These are phyloP conservation scores for Wickerhamiella sorbophila DNA, from an alignment of 805 yeast species.

Conservation along the genomic window DNA sequence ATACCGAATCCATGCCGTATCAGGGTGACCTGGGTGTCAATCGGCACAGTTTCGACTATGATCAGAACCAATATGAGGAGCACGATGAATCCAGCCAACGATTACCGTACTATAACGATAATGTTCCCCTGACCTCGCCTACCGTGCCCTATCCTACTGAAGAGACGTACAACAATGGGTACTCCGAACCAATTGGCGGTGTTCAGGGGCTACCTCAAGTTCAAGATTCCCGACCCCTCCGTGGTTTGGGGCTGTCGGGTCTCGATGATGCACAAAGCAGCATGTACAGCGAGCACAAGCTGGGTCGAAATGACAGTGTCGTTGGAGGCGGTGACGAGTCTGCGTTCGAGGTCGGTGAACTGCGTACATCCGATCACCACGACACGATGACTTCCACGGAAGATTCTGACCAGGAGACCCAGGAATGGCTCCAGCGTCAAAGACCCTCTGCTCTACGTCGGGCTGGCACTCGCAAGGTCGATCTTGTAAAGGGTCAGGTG, in stretches of 20 bases:
- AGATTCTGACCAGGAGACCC: neutral
- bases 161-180: neutral
- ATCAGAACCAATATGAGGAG: neutral
- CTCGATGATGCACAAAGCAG: neutral
- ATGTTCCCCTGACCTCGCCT: neutral
- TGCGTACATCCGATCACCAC: neutral
- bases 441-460: slow-evolving; percentile 20
- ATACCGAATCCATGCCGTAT: neutral
- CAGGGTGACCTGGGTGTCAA: neutral
- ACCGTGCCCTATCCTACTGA: neutral
- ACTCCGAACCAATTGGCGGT: neutral
- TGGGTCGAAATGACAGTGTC: neutral
- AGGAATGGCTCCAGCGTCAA: slow-evolving; percentile 23
- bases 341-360: neutral
- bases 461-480: slow-evolving; percentile 26
- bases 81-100: neutral
- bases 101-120: neutral
- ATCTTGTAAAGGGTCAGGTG: slow-evolving; percentile 25
- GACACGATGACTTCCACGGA: neutral
- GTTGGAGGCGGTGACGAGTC: neutral
- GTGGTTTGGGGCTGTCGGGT: neutral
- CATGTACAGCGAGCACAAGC: neutral
- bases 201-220: neutral
- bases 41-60: neutral
- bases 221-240: neutral